A percentile compares a stretch with the other conserved stretches of the same genome.
These are phyloP conservation scores for Salix suchowensis DNA, from an alignment of 345 rosid species.

Conservation along the genomic window DNA sequence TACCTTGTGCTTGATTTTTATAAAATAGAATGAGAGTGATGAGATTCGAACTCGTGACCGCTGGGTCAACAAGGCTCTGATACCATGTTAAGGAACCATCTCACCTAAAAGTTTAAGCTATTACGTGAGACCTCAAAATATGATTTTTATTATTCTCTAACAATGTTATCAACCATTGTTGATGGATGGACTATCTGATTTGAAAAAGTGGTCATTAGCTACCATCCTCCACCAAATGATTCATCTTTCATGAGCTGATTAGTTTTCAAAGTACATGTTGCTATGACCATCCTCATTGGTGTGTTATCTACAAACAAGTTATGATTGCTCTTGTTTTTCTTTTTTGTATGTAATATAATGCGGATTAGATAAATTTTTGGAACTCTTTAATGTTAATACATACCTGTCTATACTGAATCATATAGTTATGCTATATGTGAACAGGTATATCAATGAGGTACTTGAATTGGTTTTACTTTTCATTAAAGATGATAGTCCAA, in stretches of 20 bases:
- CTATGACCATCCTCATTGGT: background rate
- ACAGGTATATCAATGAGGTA: slow-evolving; percentile 87
- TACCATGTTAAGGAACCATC: too few species aligned
- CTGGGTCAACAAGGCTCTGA: too few species aligned
- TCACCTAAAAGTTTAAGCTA: too few species aligned
- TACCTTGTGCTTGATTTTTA: too few species aligned
- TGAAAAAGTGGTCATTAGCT: background rate
- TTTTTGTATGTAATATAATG: background rate
- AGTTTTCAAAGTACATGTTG: background rate
- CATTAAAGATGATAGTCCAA: slow-evolving; percentile 39
- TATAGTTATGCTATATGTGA: background rate
- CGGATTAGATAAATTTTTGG: background rate
- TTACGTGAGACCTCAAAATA: too few species aligned
- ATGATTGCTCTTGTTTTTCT: background rate
- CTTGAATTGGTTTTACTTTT: slow-evolving; percentile 63
- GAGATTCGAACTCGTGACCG: too few species aligned
- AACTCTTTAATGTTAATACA: background rate
- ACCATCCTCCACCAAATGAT: background rate
- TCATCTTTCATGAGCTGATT: background rate
- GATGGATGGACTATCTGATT: background rate
- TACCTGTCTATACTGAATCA: background rate
- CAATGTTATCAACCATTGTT: background rate
- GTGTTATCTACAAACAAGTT: background rate
- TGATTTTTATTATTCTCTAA: too few species aligned
- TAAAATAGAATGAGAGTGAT: too few species aligned